These are phyloP conservation scores for Ophiocordyceps camponoti-floridani DNA, from an alignment of 2,329 filamentous ascomycete genomes.

Conservation along the genomic window DNA sequence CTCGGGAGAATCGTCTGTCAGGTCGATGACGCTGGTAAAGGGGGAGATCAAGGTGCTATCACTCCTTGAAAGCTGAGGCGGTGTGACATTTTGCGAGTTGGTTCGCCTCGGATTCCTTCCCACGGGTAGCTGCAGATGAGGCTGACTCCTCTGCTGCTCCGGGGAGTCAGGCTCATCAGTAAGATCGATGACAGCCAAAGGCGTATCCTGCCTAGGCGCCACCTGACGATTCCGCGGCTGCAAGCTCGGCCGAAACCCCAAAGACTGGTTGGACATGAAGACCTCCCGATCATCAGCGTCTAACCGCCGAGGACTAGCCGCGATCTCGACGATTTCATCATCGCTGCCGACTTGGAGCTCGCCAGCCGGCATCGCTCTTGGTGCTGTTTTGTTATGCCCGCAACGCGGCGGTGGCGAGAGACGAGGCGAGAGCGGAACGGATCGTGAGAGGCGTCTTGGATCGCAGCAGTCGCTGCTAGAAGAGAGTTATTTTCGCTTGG, in stretches of 20 bases:
- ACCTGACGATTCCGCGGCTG: neutral
- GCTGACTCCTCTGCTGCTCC: constrained; percentile 13
- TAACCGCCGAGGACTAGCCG: neutral
- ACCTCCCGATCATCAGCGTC: no score
- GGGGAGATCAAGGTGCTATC: constrained; percentile 23
- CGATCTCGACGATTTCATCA: constrained; percentile 17
- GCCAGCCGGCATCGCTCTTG: constrained; percentile 4
- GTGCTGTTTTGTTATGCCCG: neutral
- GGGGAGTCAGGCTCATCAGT: constrained; percentile 32
- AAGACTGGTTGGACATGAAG: no score
- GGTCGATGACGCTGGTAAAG: constrained; percentile 26
- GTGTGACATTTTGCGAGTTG: constrained; percentile 19
- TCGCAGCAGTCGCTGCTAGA: no score
- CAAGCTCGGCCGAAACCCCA: neutral
- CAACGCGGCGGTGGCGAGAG: no score
- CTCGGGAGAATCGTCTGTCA: constrained; percentile 27
- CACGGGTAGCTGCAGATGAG: constrained; percentile 5
- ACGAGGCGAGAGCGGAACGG: no score
- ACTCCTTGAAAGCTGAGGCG: constrained; percentile 24
- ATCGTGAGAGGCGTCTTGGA: no score
- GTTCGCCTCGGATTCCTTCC: constrained; percentile 21
- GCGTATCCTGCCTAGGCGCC: neutral
- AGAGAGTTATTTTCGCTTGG: no score
- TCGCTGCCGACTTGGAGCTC: constrained; percentile 6
- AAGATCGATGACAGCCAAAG: constrained; percentile 25